Evolutionary conservation across 163 green algal species (phyloP).

Genomic region (Scenedesmus sp.): DNA sequence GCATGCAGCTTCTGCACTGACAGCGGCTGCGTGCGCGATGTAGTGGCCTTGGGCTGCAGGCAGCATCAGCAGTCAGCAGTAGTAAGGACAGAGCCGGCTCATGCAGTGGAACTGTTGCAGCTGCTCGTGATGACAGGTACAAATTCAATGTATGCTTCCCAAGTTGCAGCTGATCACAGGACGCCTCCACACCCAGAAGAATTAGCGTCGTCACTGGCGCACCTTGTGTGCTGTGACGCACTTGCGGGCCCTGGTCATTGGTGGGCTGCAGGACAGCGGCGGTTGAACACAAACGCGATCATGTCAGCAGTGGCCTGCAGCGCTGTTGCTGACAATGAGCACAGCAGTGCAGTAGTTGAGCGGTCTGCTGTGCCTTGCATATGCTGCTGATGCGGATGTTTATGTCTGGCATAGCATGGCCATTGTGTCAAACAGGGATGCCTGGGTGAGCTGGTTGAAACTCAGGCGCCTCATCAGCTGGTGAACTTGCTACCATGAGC

Average conservation of each 20-base stretch:
- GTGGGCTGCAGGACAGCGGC: constrained; percentile 19
- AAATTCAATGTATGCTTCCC: too few species aligned
- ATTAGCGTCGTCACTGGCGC: background rate
- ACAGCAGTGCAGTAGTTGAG: background rate
- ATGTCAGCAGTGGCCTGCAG: background rate
- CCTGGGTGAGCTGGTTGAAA: background rate
- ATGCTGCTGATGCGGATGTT: background rate
- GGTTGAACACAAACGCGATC: background rate
- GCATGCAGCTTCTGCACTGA: constrained; percentile 34
- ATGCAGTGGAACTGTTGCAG: background rate
- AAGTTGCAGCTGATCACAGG: background rate
- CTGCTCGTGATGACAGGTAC: too few species aligned
- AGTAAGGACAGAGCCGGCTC: background rate
- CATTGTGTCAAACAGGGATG: background rate
- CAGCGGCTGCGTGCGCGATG: constrained; percentile 1
- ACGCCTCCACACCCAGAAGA: background rate
- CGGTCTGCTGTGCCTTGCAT: background rate
- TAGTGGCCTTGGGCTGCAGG: background rate
- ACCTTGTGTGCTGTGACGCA: constrained; percentile 36
- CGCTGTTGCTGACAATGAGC: too few species aligned
- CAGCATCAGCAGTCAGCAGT: background rate
- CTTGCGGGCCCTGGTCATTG: constrained; percentile 30
- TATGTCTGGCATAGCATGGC: background rate
- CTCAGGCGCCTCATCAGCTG: background rate
- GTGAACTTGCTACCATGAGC: background rate